phyloP scores from a whole-genome alignment of 2,329 filamentous ascomycete genomes.

The Fusarium scirpi region DNA sequence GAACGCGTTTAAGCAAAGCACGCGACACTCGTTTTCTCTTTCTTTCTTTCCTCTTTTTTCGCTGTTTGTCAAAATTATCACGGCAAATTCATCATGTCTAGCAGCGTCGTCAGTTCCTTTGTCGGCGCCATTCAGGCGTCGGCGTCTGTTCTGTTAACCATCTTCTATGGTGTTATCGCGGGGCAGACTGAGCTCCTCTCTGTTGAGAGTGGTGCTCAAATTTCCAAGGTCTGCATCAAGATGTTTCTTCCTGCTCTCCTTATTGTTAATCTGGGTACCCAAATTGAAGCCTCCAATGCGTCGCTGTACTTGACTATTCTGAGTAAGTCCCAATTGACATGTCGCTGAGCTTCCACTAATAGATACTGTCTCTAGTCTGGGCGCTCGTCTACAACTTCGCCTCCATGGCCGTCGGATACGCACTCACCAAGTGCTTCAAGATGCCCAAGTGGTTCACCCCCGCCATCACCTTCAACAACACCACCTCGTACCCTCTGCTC shows the following conservation, averaged over 20 bases:
- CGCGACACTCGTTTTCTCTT: background rate
- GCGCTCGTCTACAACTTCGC: conserved; percentile 29
- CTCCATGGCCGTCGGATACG: conserved; percentile 22
- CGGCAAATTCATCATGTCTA: conserved; percentile 9
- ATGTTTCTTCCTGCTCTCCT: conserved; percentile 36
- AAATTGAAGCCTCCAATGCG: conserved; percentile 29
- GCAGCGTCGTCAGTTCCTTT: conserved; percentile 27
- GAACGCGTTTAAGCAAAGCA: background rate
- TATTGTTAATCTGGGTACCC: conserved; percentile 28
- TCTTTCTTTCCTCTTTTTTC: background rate
- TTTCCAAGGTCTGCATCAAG: conserved; percentile 35
- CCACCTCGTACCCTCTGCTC: conserved; percentile 30
- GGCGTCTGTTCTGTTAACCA: conserved; percentile 35
- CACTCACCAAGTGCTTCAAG: conserved; percentile 20
- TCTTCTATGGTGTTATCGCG: conserved; percentile 30
- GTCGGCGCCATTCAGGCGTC: conserved; percentile 37
- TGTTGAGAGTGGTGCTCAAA: conserved; percentile 32
- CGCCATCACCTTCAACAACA: conserved; percentile 34
- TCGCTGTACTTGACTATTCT: conserved; percentile 20
- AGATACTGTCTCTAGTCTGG: conserved; percentile 2
- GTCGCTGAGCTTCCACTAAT: background rate
- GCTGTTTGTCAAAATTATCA: no score
- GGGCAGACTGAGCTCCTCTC: conserved; percentile 29
- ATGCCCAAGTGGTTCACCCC: conserved; percentile 35
- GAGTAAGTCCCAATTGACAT: background rate